Conservation (phyloP, 2,329 filamentous ascomycete species). For the Leptosphaerulina australis region DNA sequence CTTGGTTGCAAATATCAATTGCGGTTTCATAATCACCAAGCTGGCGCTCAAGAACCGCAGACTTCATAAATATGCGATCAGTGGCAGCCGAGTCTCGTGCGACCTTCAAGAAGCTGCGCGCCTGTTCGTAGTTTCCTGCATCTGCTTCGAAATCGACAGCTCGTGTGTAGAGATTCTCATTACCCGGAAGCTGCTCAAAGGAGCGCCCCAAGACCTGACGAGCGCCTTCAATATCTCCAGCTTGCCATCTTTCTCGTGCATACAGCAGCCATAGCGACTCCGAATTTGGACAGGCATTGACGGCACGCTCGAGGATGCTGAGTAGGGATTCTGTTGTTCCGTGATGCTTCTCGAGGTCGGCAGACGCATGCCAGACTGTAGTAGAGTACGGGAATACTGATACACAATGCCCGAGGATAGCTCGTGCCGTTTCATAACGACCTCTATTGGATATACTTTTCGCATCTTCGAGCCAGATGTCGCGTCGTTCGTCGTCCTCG, state of each 20-base stretch:
- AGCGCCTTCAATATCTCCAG: conserved; percentile 85
- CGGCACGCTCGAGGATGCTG: conserved; percentile 87
- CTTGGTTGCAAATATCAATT: conserved; percentile 85
- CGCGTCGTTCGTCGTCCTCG: conserved; percentile 94
- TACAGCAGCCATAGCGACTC: conserved; percentile 96
- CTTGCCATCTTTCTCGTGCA: conserved; percentile 91
- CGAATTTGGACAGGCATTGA: conserved; percentile 88
- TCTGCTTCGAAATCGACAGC: conserved; percentile 97
- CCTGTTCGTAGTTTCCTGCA: conserved; percentile 79
- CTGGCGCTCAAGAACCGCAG: conserved; percentile 89
- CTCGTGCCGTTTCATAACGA: conserved; percentile 86
- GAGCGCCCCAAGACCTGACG: conserved; percentile 83
- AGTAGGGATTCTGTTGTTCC: conserved; percentile 82
- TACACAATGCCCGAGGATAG: conserved; percentile 90
- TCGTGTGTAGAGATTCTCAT: conserved; percentile 96
- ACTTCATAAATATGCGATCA: conserved; percentile 97
- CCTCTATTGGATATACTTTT: conserved; percentile 79
- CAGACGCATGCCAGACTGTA: conserved; percentile 87
- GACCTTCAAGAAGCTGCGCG: conserved; percentile 77
- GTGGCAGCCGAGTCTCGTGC: conserved; percentile 90
- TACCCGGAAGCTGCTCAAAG: conserved; percentile 94
- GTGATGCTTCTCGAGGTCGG: conserved; percentile 88
- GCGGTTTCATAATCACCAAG: conserved; percentile 79
- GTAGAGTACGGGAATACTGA: conserved; percentile 88
- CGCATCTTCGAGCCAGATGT: conserved; percentile 95